These are phyloP conservation scores for Hypoxylon sp. DNA, from an alignment of 2,329 filamentous ascomycete genomes.

Conservation along the genomic window DNA sequence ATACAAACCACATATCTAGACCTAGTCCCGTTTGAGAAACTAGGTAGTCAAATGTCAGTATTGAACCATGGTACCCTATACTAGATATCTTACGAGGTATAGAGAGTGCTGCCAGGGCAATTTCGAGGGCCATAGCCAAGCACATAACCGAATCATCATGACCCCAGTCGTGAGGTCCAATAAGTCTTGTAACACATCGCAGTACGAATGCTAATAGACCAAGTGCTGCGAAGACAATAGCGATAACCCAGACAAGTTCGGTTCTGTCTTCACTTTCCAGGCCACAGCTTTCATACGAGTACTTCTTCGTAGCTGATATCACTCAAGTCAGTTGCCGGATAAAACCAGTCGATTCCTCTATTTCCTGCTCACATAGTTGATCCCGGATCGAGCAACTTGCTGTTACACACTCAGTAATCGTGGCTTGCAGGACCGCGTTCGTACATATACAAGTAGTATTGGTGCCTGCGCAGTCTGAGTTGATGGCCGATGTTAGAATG, in stretches of 20 bases:
- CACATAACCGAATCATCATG: conserved; percentile 50
- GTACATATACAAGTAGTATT: conserved; percentile 45
- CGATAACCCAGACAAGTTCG: conserved; percentile 44
- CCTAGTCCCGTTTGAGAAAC: conserved; percentile 57
- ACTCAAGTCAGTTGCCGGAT: conserved; percentile 11
- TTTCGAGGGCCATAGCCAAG: conserved; percentile 45
- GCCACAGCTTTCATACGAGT: conserved; percentile 46
- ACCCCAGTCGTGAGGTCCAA: conserved; percentile 48
- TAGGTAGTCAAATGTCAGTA: conserved; percentile 36
- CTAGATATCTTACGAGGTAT: conserved; percentile 44
- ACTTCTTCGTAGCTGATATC: conserved; percentile 48
- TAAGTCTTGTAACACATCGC: conserved; percentile 47
- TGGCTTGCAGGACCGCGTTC: conserved; percentile 38
- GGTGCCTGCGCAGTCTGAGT: conserved; percentile 33
- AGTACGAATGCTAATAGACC: conserved; percentile 49
- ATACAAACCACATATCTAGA: conserved; percentile 59
- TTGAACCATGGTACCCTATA: background rate
- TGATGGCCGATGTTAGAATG: conserved; percentile 26
- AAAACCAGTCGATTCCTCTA: background rate
- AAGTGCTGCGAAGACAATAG: conserved; percentile 46
- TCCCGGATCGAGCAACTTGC: conserved; percentile 46
- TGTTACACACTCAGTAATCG: conserved; percentile 45
- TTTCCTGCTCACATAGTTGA: conserved; percentile 38
- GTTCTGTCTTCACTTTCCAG: conserved; percentile 46
- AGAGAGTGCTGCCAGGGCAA: conserved; percentile 43